phyloP scores from a whole-genome alignment of 2,329 filamentous ascomycete species.

The Fusarium sp. region DNA sequence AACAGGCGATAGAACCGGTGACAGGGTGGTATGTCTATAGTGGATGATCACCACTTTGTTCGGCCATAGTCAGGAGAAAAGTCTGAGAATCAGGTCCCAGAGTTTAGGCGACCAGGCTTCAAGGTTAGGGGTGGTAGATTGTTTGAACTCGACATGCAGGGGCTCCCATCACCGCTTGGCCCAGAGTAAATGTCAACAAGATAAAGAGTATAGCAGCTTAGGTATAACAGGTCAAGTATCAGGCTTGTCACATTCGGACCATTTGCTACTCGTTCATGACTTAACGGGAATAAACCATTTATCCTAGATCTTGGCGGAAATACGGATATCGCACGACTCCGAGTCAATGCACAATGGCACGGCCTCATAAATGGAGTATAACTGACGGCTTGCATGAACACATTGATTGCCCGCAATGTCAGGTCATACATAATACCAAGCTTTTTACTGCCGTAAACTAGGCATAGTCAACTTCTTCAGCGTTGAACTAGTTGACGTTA shows the following conservation, averaged over 20 bases:
- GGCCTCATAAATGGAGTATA: not conserved
- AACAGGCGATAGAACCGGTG: not conserved
- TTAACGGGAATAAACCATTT: not conserved
- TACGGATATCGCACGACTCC: not conserved
- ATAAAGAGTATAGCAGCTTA: not conserved
- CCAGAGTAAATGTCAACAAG: not conserved
- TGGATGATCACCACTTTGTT: not conserved
- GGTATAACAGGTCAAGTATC: not conserved
- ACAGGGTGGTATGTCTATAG: not conserved
- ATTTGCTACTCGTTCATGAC: not conserved
- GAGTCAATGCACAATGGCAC: not conserved
- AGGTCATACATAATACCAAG: not conserved
- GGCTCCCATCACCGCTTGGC: not conserved
- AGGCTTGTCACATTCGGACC: not conserved
- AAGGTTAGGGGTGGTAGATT: not conserved
- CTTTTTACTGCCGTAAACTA: not conserved
- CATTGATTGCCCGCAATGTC: not conserved
- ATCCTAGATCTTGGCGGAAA: not conserved
- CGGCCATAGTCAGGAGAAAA: conserved; percentile 1
- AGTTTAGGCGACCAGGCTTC: not conserved
- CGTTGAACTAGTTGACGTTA: not conserved
- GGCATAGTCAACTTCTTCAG: not conserved
- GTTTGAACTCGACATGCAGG: not conserved
- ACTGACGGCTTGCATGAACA: not conserved
- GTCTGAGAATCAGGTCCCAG: not conserved